phyloP scores from a whole-genome alignment of 208 protist species.

The Leishmania aethiopica region DNA sequence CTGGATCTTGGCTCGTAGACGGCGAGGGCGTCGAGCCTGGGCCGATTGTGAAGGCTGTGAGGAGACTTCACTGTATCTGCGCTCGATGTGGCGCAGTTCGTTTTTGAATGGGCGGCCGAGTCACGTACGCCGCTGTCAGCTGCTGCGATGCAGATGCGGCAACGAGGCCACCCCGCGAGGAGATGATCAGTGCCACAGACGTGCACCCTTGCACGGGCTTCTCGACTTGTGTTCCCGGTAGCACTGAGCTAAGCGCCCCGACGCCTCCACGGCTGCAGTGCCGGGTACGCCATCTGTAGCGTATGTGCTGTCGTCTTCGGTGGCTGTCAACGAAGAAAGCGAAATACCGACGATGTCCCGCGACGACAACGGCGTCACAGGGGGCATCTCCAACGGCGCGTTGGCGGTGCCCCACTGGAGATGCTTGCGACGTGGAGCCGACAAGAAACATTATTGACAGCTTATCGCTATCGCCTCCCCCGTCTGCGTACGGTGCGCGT shows the following conservation, averaged over 20 bases:
- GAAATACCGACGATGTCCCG: neutral
- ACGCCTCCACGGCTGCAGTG: neutral
- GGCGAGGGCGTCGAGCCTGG: neutral
- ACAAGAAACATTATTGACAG: neutral
- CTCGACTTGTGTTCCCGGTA: neutral
- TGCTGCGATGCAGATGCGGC: neutral
- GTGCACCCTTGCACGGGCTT: constrained; percentile 3
- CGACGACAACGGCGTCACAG: neutral
- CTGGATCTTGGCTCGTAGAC: neutral
- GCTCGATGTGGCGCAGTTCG: constrained; percentile 2
- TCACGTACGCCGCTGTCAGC: neutral
- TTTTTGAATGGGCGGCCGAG: constrained; percentile 1
- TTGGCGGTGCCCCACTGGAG: neutral
- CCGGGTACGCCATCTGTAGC: neutral
- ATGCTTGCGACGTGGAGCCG: neutral
- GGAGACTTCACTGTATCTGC: neutral
- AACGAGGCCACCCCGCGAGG: constrained; percentile 6
- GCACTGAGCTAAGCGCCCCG: constrained; percentile 15
- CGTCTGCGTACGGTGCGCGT: neutral
- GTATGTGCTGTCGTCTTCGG: neutral
- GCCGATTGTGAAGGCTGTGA: neutral
- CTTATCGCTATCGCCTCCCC: neutral
- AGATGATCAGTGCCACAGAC: constrained; percentile 1
- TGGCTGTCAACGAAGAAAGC: neutral
- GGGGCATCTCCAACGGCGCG: neutral